phyloP scores from a whole-genome alignment of 441 rosid species.

The Jatropha multifida region DNA sequence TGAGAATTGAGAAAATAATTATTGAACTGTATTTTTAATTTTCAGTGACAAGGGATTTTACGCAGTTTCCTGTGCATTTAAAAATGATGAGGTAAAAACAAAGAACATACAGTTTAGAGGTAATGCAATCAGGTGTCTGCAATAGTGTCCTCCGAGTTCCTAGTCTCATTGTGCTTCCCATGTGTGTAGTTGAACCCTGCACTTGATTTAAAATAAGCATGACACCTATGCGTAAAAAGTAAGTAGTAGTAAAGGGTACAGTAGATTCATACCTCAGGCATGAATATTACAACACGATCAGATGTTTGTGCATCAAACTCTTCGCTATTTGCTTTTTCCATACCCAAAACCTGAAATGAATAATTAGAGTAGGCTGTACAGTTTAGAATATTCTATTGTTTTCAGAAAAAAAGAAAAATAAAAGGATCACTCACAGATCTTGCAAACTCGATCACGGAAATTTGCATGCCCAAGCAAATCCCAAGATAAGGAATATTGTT shows the following conservation, averaged over 20 bases:
- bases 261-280: slow-evolving; percentile 75
- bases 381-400: slow-evolving; percentile 2
- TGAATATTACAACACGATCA: slow-evolving; percentile 79
- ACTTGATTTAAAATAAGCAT: slow-evolving; percentile 26
- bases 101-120: slow-evolving; percentile 57
- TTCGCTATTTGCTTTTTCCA: slow-evolving; percentile 79
- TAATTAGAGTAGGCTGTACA: slow-evolving; percentile 8
- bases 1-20: too few species aligned
- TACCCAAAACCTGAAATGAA: slow-evolving; percentile 59
- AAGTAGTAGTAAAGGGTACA: neutral
- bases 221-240: neutral
- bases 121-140: slow-evolving; percentile 62
- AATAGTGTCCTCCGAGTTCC: slow-evolving; percentile 88
- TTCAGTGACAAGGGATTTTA: neutral
- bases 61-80: neutral
- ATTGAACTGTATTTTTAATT: neutral
- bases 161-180: slow-evolving; percentile 96
- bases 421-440: slow-evolving; percentile 50
- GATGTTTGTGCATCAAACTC: slow-evolving; percentile 73
- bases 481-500: slow-evolving; percentile 88
- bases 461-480: slow-evolving; percentile 97
- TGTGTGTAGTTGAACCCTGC: slow-evolving; percentile 90
- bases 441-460: slow-evolving; percentile 87
- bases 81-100: neutral
- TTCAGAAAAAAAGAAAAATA: neutral